Evolutionary conservation across 768 basidiomycete genomes (phyloP), one percentile per base, ranked within the genome.

Genomic region (Royoungia palumana): DNA sequence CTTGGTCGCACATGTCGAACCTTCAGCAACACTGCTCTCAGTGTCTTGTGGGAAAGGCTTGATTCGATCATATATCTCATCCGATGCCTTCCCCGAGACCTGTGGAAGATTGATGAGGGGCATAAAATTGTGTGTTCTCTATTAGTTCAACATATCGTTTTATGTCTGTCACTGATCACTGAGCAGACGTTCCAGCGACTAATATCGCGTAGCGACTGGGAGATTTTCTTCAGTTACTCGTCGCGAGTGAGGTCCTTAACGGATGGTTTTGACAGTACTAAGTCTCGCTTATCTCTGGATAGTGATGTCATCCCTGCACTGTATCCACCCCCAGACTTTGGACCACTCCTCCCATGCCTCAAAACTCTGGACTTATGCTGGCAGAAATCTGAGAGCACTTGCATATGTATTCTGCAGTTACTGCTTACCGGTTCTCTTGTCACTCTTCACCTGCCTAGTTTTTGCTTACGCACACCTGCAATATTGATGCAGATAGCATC

Each of bases 181-280:
- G 39, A 22, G n/a, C 34, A 65, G 66, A 25, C 16, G 16, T 57
- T 66, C 27, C 55, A 46, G 36, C 57, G 64, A 27, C 49, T 57
- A 27, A 64, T 66, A n/a, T n/a, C n/a, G n/a, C n/a, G n/a, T n/a
- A n/a, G n/a, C n/a, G n/a, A n/a, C n/a, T n/a, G n/a, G n/a, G 61
- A 54, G 14, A 49, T 56, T 24, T 66, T 67, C 43, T 65, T 49
- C n/a, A 53, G 21, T 43, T 66, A 68, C 50, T 58, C 64, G 8
- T 45, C 43, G 27, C 56, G 64, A n/a, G 27, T 66, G 34, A 61
- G 53, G 28, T 7, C 11, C 22, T 17, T 65, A 25, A 9, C n/a
- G 41, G n/a, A 40, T 45, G 48, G 6, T 47, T 30, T 6, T 8
- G 8, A 7, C 8, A n/a, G n/a, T n/a, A 27, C 25, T 6, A 7